Evolutionary conservation across 148 eudicot genomes (phyloP).

Genomic region (Rhododendron kiyosumense): DNA sequence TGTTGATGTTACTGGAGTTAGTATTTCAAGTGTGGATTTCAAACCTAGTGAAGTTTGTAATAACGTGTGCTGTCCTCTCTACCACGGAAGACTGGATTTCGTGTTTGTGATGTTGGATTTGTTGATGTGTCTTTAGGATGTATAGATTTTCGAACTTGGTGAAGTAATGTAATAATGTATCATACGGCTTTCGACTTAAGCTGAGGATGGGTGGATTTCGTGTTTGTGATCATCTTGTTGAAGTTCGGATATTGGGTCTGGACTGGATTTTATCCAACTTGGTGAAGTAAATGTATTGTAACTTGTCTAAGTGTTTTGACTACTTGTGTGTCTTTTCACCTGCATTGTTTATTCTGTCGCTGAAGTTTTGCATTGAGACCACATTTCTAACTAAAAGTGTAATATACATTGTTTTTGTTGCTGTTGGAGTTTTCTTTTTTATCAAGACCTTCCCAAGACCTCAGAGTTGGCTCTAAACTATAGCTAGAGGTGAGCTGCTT

Average conservation of each 20-base stretch:
- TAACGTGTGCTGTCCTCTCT: not conserved
- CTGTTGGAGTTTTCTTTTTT: not conserved
- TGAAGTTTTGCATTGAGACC: not conserved
- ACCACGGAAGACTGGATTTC: not conserved
- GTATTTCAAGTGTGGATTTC: not conserved
- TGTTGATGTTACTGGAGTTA: not conserved
- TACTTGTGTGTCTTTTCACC: not conserved
- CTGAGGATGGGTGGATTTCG: not conserved
- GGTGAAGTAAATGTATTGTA: too few relatives aligned
- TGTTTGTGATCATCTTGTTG: not conserved
- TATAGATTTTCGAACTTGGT: not conserved
- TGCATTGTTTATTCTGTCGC: not conserved
- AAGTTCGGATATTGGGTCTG: too few relatives aligned
- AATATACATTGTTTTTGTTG: not conserved
- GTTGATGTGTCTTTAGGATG: not conserved
- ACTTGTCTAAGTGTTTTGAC: too few relatives aligned
- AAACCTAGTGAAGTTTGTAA: not conserved
- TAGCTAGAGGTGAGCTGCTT: too few relatives aligned
- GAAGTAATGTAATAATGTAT: not conserved
- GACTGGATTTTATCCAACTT: too few relatives aligned
- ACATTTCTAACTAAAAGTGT: not conserved
- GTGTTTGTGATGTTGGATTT: not conserved
- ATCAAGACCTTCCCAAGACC: too few relatives aligned
- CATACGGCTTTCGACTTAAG: not conserved
- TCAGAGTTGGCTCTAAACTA: too few relatives aligned